These are phyloP conservation scores for Eremochloa ophiuroides DNA, from an alignment of 176 grass and related monocot genomes.

Conservation along the genomic window DNA sequence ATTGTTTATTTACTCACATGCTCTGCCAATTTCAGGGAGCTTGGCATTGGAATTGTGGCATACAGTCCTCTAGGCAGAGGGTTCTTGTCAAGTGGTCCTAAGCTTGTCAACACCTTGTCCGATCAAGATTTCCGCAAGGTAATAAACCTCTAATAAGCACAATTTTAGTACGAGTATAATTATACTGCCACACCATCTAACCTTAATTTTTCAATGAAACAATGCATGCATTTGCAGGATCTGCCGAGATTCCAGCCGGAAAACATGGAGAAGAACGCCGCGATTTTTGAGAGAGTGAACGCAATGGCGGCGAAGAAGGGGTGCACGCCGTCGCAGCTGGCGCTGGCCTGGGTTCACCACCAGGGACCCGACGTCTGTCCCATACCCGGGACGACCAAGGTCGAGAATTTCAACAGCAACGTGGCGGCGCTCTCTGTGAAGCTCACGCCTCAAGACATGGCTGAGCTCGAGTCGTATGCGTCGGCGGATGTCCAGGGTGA, in stretches of 20 bases:
- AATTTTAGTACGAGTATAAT: too few species aligned
- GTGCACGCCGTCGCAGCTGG: not conserved
- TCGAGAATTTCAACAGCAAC: conserved; percentile 60
- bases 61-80: not conserved
- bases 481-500: conserved; percentile 28
- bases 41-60: not conserved
- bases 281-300: not conserved
- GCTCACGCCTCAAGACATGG: conserved; percentile 47
- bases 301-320: not conserved
- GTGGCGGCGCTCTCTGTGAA: conserved; percentile 47
- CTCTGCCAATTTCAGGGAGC: not conserved
- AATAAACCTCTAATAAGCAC: too few species aligned
- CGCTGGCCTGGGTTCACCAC: not conserved
- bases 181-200: too few species aligned
- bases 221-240: too few species aligned
- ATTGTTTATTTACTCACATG: not conserved
- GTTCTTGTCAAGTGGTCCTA: not conserved
- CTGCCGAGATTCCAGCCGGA: not conserved
- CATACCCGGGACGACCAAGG: conserved; percentile 69
- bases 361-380: conserved; percentile 48
- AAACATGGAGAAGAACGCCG: not conserved
- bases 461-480: conserved; percentile 44
- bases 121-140: not conserved
- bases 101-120: not conserved
- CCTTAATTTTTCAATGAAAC: too few species aligned